phyloP scores from a whole-genome alignment of 352 stramenopile species.

The Phytopythium vexans region DNA sequence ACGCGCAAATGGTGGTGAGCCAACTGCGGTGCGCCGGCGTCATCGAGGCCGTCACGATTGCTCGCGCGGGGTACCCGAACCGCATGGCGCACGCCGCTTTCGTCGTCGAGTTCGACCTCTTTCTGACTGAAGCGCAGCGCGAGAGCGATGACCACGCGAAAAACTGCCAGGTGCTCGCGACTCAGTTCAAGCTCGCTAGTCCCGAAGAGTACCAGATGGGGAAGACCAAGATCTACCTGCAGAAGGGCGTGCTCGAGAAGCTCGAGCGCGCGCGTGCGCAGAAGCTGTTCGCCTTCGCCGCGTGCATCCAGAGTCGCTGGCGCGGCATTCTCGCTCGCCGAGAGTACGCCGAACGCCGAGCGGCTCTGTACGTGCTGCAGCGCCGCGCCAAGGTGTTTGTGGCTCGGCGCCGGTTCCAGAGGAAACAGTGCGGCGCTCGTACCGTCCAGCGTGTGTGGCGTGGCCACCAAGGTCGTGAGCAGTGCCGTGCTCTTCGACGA shows the following conservation, averaged over 20 bases:
- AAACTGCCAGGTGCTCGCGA: slow-evolving; percentile 51
- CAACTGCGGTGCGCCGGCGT: slow-evolving; percentile 80
- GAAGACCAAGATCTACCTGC: slow-evolving; percentile 85
- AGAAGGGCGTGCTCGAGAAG: slow-evolving; percentile 73
- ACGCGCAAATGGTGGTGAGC: slow-evolving; percentile 72
- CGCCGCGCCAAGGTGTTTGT: slow-evolving; percentile 48
- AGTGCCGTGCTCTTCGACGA: slow-evolving; percentile 19
- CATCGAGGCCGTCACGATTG: slow-evolving; percentile 77
- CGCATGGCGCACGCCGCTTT: slow-evolving; percentile 78
- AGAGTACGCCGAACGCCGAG: slow-evolving; percentile 26
- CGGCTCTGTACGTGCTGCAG: slow-evolving; percentile 45
- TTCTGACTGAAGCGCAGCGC: slow-evolving; percentile 43
- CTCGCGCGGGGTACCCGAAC: slow-evolving; percentile 76
- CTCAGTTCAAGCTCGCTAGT: slow-evolving; percentile 55
- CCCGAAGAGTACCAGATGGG: slow-evolving; percentile 81
- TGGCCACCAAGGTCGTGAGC: slow-evolving; percentile 22
- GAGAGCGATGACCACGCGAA: slow-evolving; percentile 5
- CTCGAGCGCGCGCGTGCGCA: slow-evolving; percentile 61
- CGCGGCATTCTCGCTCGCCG: slow-evolving; percentile 38
- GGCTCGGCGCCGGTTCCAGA: slow-evolving; percentile 26
- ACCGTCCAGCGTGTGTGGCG: slow-evolving; percentile 36
- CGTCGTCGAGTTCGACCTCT: slow-evolving; percentile 61
- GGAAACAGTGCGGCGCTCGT: slow-evolving; percentile 13
- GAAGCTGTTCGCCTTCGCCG: slow-evolving; percentile 62
- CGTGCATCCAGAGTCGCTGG: slow-evolving; percentile 64